Base-by-base conservation (phyloP, 2,329 filamentous ascomycete genomes). In the Cytospora schulzeri region DNA sequence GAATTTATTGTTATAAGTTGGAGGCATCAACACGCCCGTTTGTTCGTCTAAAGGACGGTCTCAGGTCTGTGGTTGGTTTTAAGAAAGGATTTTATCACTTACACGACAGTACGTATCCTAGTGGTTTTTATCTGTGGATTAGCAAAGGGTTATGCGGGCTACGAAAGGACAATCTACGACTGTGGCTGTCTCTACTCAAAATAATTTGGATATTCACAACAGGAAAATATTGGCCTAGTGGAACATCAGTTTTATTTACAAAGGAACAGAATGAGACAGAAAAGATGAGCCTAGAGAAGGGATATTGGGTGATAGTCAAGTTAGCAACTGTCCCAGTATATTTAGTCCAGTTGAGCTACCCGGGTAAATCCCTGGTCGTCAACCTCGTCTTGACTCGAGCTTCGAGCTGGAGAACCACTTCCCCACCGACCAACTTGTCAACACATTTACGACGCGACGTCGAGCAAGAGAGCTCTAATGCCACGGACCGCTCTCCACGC, bases 401-500 rank as follows among this genome's bases (percentile, higher is more conserved):
- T 48, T 24, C 11, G 24, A 48, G n/a, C n/a, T 48, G 5, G 9
- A 22, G 45, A 14, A 24, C 8, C 9, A 48, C 22, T 48, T 48
- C n/a, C 45, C 19, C 17, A 4, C 45, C 45, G 45, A 48, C 45
- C n/a, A 24, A 48, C n/a, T n/a, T 48, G 45, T 14, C n/a, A 48
- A 48, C 45, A 19, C 45, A 9, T 48, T 24, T 12, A 5, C 28
- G 53, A 41, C 28, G 33, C 22, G 17, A 48, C 15, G 17, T 50
- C 45, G 45, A 57, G 26, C 41, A 51, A 29, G 52, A 56, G 38
- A 31, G 60, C 38, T 24, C 53, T 33, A 51, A 62, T 56, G 22
- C 63, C 58, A 57, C 55, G 55, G 31, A 50, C 15, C n/a, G 54
- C 66, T 31, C 57, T 31, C 41, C 12, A 52, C 48, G 38, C 51